Evolutionary conservation across 2,329 filamentous ascomycete species (phyloP), one percentile per base, ranked within the genome.

Genomic region (Diaporthe citriasiana): DNA sequence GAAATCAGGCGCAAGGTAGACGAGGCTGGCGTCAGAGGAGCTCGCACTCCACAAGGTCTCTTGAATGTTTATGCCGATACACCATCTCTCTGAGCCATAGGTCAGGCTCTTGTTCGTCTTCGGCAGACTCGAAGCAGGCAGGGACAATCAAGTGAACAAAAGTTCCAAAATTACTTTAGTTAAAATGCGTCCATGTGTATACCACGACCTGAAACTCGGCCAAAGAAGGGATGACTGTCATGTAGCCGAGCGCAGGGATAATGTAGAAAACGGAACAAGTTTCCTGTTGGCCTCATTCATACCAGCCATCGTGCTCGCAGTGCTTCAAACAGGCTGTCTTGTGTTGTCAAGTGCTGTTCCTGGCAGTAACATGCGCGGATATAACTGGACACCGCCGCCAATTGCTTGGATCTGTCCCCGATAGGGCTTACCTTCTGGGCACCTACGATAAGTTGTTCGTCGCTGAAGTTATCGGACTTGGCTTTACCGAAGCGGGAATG

Each of bases 1-100:
- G 60, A 66, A 13, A 50, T 66, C 2, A 25, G 63, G 8, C 30
- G 35, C 45, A 66, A 66, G 30, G 63, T 51, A 7, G 30, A 51
- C n/a, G 45, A 51, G 63, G 63, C 63, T 22, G 63, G 63, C 22
- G 63, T 51, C 27, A 51, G 63, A 19, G 63, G 63, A 25, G 45
- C 45, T 51, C 63, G 30, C 7, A 38, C 30, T 27, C 30, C 45
- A 0, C 45, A 19, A 22, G 63, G 45, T n/a, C 30, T 66, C 19
- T 19, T 66, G 22, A 51, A 66, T 27, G 45, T 66, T 4, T 66
- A 12, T 66, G 63, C 45, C 38, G 45, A 66, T n/a, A 66, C 63
- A 7, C 45, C 63, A 4, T 27, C 63, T 66, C 45, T 51, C 45
- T 66, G 12, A 51, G 33, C 4, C 3, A 4, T 9, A 35, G 19